Evolutionary conservation across 2,329 filamentous ascomycete genomes (phyloP).

Genomic region (Golovinomyces cichoracearum): DNA sequence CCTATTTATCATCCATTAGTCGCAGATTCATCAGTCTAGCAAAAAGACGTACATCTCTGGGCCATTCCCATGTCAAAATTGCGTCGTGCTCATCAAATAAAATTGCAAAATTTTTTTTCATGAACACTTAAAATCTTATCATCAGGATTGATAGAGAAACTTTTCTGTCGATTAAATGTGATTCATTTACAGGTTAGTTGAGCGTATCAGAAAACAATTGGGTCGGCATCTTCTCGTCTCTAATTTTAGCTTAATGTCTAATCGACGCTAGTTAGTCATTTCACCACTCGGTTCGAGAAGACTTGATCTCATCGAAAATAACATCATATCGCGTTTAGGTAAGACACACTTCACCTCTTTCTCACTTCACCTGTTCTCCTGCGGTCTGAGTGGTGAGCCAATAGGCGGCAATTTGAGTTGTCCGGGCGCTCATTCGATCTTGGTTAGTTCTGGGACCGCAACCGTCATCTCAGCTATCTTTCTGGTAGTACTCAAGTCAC

Average conservation of each 20-base stretch:
- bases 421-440: neutral
- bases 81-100: too few species aligned
- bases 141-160: too few species aligned
- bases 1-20: too few species aligned
- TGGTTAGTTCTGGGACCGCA: neutral
- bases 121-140: too few species aligned
- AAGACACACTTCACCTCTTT: conserved; percentile 15
- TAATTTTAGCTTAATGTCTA: conserved; percentile 1
- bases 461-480: conserved; percentile 5
- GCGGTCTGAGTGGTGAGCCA: neutral
- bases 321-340: conserved; percentile 13
- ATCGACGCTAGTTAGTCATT: conserved; percentile 1
- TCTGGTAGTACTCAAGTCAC: conserved; percentile 7
- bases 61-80: too few species aligned
- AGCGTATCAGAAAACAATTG: too few species aligned
- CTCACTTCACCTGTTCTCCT: conserved; percentile 1
- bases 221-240: too few species aligned
- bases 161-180: too few species aligned
- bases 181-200: too few species aligned
- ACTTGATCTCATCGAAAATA: conserved; percentile 1
- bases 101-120: too few species aligned
- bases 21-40: too few species aligned
- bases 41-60: too few species aligned
- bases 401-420: neutral
- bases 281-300: conserved; percentile 1